Percentiles rank a stretch among this genome's conserved stretches.
These are phyloP conservation scores for Pichia norvegensis DNA, from an alignment of 1,139 yeast genomes.

Conservation along the genomic window DNA sequence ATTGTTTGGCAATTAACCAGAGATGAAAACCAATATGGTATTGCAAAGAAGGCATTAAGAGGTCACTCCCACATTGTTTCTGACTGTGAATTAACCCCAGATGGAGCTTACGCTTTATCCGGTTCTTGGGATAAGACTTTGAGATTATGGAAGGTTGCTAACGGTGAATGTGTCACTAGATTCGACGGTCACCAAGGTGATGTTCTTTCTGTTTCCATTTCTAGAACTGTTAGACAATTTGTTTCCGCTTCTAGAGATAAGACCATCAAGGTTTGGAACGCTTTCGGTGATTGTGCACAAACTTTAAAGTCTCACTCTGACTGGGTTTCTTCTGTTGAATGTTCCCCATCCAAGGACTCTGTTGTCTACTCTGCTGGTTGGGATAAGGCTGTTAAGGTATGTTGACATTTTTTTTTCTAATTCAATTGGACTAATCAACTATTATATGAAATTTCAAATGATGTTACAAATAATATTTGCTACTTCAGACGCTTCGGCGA, in stretches of 20 bases:
- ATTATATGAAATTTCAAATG: conserved; percentile 33
- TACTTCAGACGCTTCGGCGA: conserved; percentile 93
- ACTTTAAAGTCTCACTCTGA: conserved; percentile 93
- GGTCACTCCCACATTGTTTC: conserved; percentile 99
- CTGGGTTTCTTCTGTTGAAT: conserved; percentile 99
- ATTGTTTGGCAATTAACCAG: conserved; percentile 99
- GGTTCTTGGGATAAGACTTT: conserved; percentile 99
- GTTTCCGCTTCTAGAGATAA: conserved; percentile 99
- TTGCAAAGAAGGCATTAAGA: conserved; percentile 92
- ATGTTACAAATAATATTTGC: conserved; percentile 79
- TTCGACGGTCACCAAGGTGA: conserved; percentile 98
- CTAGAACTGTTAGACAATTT: conserved; percentile 95
- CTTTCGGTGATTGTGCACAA: conserved; percentile 96
- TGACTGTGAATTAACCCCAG: conserved; percentile 97
- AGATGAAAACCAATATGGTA: conserved; percentile 96
- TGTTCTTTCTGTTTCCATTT: conserved; percentile 93
- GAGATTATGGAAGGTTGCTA: conserved; percentile 96
- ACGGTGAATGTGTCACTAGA: conserved; percentile 92
- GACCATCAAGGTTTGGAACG: conserved; percentile 99
- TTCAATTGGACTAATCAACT: conserved; percentile 13
- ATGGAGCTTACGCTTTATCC: conserved; percentile 96
- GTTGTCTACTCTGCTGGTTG: conserved; percentile 96
- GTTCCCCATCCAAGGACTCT: conserved; percentile 63
- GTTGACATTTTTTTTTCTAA: conserved; percentile 31
- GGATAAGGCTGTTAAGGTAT: conserved; percentile 99